Conservation (phyloP, 2,329 filamentous ascomycete species). For the Sporothrix phasma region DNA sequence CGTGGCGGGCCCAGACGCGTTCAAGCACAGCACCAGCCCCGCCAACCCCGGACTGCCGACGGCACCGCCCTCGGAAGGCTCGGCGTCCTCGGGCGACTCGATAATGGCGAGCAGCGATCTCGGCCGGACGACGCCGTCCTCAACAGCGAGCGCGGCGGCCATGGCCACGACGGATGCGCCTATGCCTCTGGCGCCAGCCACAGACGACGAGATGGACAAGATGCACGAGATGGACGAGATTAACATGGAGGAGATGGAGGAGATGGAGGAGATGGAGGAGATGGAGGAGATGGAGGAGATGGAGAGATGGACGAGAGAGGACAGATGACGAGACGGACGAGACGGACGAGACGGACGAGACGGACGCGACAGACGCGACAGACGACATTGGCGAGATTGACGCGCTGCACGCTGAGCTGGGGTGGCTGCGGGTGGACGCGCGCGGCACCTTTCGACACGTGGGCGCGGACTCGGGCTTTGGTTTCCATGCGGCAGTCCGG, state of each 20-base stretch:
- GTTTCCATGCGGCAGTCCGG: conserved; percentile 22
- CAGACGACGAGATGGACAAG: conserved; percentile 9
- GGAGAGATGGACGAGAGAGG: conserved; percentile 19
- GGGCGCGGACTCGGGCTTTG: conserved; percentile 22
- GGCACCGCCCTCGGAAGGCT: neutral
- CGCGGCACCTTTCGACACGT: conserved; percentile 20
- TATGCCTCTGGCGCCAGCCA: too few relatives aligned
- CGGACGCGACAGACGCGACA: neutral
- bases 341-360: neutral
- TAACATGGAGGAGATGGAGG: conserved; percentile 21
- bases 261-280: neutral
- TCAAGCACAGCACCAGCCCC: neutral
- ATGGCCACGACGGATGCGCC: too few relatives aligned
- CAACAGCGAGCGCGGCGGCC: neutral
- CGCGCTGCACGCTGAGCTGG: conserved; percentile 20
- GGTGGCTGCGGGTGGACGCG: conserved; percentile 21
- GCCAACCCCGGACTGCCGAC: neutral
- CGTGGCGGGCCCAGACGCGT: neutral
- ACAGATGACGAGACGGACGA: conserved; percentile 10
- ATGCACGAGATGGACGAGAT: neutral
- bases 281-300: neutral
- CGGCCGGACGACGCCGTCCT: conserved; percentile 3
- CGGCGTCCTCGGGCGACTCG: conserved; percentile 11
- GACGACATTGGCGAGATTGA: conserved; percentile 21
- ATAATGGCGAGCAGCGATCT: conserved; percentile 9